phyloP scores from a whole-genome alignment of 2,329 filamentous ascomycete species.

The Calonectria hongkongensis region DNA sequence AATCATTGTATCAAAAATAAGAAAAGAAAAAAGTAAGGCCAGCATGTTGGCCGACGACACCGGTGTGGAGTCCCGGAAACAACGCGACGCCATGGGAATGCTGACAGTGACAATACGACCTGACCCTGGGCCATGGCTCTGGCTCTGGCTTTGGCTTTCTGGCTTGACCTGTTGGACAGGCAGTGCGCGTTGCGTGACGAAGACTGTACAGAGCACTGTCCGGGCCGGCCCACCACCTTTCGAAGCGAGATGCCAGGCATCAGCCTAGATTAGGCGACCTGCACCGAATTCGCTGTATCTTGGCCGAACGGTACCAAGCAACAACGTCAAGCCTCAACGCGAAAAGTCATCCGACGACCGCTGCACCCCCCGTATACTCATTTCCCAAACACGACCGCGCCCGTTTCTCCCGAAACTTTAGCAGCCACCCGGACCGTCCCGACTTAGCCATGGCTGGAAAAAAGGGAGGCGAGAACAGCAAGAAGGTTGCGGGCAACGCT shows the following conservation, averaged over 20 bases:
- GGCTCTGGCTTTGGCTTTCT: too few species aligned
- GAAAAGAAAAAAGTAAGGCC: not conserved
- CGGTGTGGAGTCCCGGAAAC: constrained; percentile 18
- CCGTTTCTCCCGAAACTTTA: constrained; percentile 37
- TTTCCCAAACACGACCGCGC: constrained; percentile 36
- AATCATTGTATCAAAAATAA: constrained; percentile 8
- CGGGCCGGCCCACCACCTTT: constrained; percentile 29
- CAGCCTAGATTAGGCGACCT: constrained; percentile 33
- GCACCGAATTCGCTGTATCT: constrained; percentile 23
- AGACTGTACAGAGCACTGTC: constrained; percentile 29
- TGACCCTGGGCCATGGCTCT: too few species aligned
- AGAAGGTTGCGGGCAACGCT: constrained; percentile 92
- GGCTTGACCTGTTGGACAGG: not conserved
- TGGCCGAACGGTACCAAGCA: constrained; percentile 31
- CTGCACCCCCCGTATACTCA: constrained; percentile 29
- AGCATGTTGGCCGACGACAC: constrained; percentile 20
- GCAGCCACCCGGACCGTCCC: constrained; percentile 39
- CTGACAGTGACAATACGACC: constrained; percentile 3
- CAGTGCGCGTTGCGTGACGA: not conserved
- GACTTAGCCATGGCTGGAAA: constrained; percentile 78
- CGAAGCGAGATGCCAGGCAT: constrained; percentile 30
- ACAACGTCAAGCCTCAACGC: constrained; percentile 34
- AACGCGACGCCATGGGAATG: not conserved
- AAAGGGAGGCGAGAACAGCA: constrained; percentile 87
- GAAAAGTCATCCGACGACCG: constrained; percentile 34